These are phyloP conservation scores for Vachellia collinsii DNA, from an alignment of 306 rosid species.

Conservation along the genomic window DNA sequence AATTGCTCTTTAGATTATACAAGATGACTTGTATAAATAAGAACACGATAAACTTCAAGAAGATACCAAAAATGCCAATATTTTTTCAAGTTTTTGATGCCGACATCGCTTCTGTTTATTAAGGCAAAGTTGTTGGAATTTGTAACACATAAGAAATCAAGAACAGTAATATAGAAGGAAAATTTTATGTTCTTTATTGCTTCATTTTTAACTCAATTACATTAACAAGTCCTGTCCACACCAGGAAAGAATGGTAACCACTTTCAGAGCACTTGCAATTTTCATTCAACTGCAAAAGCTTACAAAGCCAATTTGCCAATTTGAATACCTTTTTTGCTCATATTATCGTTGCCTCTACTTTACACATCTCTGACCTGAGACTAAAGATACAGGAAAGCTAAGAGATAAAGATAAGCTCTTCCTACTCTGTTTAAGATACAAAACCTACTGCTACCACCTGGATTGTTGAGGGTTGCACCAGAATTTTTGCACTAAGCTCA, in stretches of 20 bases:
- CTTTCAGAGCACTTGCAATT: not conserved
- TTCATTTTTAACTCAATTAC: conserved; percentile 29
- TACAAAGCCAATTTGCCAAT: conserved; percentile 15
- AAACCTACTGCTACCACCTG: conserved; percentile 21
- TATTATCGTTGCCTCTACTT: conserved; percentile 3
- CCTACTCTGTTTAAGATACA: conserved; percentile 16
- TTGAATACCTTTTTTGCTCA: not conserved
- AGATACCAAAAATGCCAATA: not conserved
- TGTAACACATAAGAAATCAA: not conserved
- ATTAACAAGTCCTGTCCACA: conserved; percentile 25
- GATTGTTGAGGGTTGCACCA: conserved; percentile 39
- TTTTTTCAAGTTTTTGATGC: not conserved
- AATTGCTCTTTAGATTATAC: not conserved
- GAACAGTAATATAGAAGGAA: not conserved
- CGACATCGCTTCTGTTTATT: not conserved
- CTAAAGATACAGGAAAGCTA: conserved; percentile 37
- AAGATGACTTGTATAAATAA: not conserved
- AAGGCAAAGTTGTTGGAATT: not conserved
- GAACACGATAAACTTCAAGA: not conserved
- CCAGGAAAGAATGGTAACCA: conserved; percentile 49
- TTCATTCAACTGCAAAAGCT: conserved; percentile 6
- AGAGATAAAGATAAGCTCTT: conserved; percentile 26
- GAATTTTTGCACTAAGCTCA: conserved; percentile 32
- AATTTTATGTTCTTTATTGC: conserved; percentile 36
- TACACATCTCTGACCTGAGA: conserved; percentile 14